Base-by-base conservation (phyloP, 495 filamentous ascomycete genomes). In the Podospora pseudoanserina region DNA sequence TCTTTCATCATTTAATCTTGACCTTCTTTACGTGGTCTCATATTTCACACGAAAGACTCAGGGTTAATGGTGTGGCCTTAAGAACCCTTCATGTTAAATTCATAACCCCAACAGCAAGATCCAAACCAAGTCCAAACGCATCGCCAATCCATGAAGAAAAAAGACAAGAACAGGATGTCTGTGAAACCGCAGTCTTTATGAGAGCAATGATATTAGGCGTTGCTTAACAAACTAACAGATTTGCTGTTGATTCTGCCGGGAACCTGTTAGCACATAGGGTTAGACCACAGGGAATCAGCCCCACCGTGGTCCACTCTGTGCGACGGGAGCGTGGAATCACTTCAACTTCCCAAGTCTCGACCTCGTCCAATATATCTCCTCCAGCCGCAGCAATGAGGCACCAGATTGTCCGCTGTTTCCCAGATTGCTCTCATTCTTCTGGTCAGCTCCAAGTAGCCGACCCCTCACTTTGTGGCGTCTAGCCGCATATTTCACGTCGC, bases 381-480 rank as follows among this genome's bases (percentile, higher is more conserved):
- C 39, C 15, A 11, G 39, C 39, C 39, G 59, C 59, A 61, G 23
- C 27, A 34, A 61, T 16, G 13, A 11, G 3, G 13, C 39, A 49
- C 39, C 39, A 49, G 6, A 49, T 49, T 13, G 15, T 49, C 39
- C 7, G 39, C 34, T 6, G 0, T 39, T 39, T 39, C 34, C 34
- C 34, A 11, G 34, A 39, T 5, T 6, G 34, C 34, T 11, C 34
- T 23, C 23, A 23, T 23, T 23, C 23, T 23, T 23, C 23, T 23
- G 23, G 1, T 23, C 23, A 1, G 2, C 23, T 23, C 23, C 23
- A 23, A 23, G 23, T 23, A 23, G 23, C 23, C 23, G 23, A 58
- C 19, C 55, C 55, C 55, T 58, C 55, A 58, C 55, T 20, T 56
- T 58, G 55, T 58, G 55, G 55, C 55, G 55, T 58, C 55, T 26